Percentiles rank a stretch among this genome's conserved stretches.
phyloP scores from a whole-genome alignment of 306 rosid genomes.

The Inga oerstediana region DNA sequence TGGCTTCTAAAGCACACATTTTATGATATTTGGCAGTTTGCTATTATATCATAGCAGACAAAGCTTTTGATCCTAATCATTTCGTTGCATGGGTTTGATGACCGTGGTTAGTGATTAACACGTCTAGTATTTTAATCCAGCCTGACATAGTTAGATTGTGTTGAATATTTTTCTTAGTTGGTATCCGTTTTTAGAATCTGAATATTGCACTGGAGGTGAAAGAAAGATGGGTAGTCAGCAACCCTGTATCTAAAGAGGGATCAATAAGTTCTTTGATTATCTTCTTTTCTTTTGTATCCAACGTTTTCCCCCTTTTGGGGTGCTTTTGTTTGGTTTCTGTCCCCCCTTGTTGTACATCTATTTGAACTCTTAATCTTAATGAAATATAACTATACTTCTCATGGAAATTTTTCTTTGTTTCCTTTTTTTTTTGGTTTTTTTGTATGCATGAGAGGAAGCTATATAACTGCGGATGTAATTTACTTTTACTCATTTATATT shows the following conservation, averaged over 20 bases:
- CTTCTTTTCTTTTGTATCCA: neutral
- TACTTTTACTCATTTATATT: slow-evolving; percentile 28
- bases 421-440: too few relatives aligned
- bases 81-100: neutral
- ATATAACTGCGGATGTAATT: neutral
- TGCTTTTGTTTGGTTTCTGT: neutral
- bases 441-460: too few relatives aligned
- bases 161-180: neutral
- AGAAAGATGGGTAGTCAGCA: neutral
- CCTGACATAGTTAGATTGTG: neutral
- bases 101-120: neutral
- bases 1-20: neutral
- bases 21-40: neutral
- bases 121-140: neutral
- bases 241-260: too few relatives aligned
- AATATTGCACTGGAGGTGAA: neutral
- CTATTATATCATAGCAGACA: neutral
- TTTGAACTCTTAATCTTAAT: neutral
- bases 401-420: too few relatives aligned
- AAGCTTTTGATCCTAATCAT: neutral
- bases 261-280: neutral
- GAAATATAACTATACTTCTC: neutral
- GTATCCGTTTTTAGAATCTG: neutral
- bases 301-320: neutral
- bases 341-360: neutral